These are phyloP conservation scores for Enteropsectra breve DNA, from an alignment of 371 early-diverging fungal species.

Conservation along the genomic window DNA sequence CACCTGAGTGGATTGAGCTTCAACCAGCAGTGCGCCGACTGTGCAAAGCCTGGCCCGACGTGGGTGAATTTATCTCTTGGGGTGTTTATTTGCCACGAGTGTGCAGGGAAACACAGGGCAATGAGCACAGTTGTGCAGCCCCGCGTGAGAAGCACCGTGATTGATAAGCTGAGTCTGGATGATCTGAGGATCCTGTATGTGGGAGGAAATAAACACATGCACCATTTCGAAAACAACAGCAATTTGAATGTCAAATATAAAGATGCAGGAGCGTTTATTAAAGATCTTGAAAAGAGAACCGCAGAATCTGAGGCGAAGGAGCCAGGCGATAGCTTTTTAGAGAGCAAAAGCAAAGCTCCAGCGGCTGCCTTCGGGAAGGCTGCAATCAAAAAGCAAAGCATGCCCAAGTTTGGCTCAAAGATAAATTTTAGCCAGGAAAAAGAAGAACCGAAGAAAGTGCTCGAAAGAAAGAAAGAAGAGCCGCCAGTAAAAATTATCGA, in stretches of 20 bases:
- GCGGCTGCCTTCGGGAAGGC: slow-evolving; percentile 1
- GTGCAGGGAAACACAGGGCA: slow-evolving; percentile 42
- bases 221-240: slow-evolving; percentile 12
- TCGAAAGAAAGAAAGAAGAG: not conserved
- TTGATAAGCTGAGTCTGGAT: slow-evolving; percentile 42
- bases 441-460: not conserved
- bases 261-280: slow-evolving; percentile 19
- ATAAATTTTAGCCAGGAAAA: not conserved
- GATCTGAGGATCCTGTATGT: slow-evolving; percentile 46
- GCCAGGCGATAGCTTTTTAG: slow-evolving; percentile 23
- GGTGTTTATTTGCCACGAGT: slow-evolving; percentile 54
- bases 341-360: slow-evolving; percentile 3
- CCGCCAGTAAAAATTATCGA: not conserved
- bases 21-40: slow-evolving; percentile 52
- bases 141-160: slow-evolving; percentile 33
- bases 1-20: slow-evolving; percentile 1
- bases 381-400: slow-evolving; percentile 13
- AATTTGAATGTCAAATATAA: slow-evolving; percentile 40
- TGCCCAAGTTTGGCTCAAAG: slow-evolving; percentile 17
- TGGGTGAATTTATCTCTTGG: slow-evolving; percentile 38
- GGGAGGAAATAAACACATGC: slow-evolving; percentile 38
- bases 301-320: slow-evolving; percentile 14
- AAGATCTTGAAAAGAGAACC: slow-evolving; percentile 21
- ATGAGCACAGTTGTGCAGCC: slow-evolving; percentile 25
- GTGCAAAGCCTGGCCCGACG: slow-evolving; percentile 31